Evolutionary conservation across 2,329 filamentous ascomycete genomes (phyloP).

Genomic region (Thielaviopsis musarum): DNA sequence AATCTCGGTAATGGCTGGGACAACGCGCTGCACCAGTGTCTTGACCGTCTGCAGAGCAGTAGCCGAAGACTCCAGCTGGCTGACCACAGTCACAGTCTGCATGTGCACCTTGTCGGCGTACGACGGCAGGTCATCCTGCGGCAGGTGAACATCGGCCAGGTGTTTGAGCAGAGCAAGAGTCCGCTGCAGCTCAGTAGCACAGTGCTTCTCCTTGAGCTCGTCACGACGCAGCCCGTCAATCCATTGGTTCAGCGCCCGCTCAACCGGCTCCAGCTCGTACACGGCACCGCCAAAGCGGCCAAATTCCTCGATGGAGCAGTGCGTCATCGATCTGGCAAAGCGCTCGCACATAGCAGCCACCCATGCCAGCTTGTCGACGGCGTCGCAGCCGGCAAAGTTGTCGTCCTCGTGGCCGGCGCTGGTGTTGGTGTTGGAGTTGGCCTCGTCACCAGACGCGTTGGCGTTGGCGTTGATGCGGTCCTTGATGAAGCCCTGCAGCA

Average conservation of each 20-base stretch:
- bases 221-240: constrained; percentile 72
- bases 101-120: constrained; percentile 70
- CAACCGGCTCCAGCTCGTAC: constrained; percentile 80
- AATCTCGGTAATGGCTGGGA: constrained; percentile 17
- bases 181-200: constrained; percentile 63
- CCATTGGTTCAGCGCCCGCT: constrained; percentile 74
- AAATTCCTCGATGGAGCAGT: constrained; percentile 66
- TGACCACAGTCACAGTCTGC: constrained; percentile 59
- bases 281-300: constrained; percentile 60
- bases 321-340: constrained; percentile 64
- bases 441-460: neutral
- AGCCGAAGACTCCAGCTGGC: constrained; percentile 63
- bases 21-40: constrained; percentile 47
- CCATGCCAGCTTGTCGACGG: constrained; percentile 72
- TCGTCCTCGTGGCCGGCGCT: constrained; percentile 59
- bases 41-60: constrained; percentile 47
- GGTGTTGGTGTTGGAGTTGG: constrained; percentile 22
- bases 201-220: constrained; percentile 71
- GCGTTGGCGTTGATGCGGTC: constrained; percentile 53
- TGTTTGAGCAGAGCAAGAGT: constrained; percentile 80
- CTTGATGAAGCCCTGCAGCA: constrained; percentile 62
- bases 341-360: constrained; percentile 69
- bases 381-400: constrained; percentile 62
- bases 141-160: constrained; percentile 64
- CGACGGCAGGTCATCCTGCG: constrained; percentile 43